phyloP scores from a whole-genome alignment of 768 basidiomycete genomes.

The Suillus americanus region DNA sequence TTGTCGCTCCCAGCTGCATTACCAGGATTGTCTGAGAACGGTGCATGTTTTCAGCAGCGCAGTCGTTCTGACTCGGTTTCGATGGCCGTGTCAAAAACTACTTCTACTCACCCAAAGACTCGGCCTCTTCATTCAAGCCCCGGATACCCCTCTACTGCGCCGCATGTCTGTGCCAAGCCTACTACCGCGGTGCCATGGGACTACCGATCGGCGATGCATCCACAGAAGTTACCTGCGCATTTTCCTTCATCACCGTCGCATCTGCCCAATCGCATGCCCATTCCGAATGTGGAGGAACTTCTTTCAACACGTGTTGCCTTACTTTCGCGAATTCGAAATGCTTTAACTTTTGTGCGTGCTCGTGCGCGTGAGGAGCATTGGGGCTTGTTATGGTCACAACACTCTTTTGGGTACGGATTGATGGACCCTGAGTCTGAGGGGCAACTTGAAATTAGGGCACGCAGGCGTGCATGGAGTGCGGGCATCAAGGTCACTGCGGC shows the following conservation, averaged over 20 bases:
- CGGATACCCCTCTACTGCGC: background rate
- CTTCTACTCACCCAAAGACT: conserved; percentile 27
- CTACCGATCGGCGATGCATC: background rate
- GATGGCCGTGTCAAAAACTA: conserved; percentile 19
- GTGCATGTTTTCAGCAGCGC: background rate
- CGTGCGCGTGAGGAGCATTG: conserved; percentile 42
- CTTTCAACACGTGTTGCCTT: conserved; percentile 16
- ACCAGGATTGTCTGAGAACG: background rate
- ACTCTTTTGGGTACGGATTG: background rate
- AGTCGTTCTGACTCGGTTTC: background rate
- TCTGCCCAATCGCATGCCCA: conserved; percentile 2
- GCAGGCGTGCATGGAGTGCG: conserved; percentile 68
- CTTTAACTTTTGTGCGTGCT: conserved; percentile 41
- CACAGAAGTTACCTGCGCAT: background rate
- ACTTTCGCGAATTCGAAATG: conserved; percentile 40
- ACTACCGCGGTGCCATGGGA: background rate
- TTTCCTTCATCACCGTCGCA: conserved; percentile 8
- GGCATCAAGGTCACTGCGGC: conserved; percentile 38
- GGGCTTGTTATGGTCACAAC: conserved; percentile 33
- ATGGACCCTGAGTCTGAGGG: conserved; percentile 25
- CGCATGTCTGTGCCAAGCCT: background rate
- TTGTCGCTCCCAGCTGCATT: conserved; percentile 3
- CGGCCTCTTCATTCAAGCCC: conserved; percentile 16
- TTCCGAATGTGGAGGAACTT: conserved; percentile 12
- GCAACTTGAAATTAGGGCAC: conserved; percentile 56